Percentiles rank a stretch among this genome's conserved stretches.
Conservation (phyloP, 148 eudicot genomes). For the Rhododendron ovatum region DNA sequence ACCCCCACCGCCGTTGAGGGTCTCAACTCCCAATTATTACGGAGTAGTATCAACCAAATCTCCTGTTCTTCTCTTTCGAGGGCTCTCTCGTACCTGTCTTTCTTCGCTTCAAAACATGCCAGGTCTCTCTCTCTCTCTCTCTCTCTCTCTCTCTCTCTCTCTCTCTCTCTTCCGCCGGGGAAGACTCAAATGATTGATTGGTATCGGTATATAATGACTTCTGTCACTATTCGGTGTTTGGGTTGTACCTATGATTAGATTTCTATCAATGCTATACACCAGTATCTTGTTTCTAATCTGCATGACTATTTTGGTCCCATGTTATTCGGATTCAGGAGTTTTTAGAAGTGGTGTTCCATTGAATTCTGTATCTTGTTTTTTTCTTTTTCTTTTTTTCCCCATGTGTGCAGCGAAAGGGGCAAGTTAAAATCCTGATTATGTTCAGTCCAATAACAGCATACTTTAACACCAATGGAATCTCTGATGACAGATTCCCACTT, state of each 20-base stretch:
- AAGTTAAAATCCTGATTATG: background rate
- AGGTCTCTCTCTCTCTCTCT: background rate
- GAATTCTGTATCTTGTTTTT: background rate
- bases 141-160: background rate
- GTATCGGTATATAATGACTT: background rate
- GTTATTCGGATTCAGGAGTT: background rate
- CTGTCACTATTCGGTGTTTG: background rate
- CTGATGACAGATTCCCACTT: background rate
- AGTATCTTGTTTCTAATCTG: background rate
- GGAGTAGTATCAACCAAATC: background rate
- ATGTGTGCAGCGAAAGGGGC: background rate
- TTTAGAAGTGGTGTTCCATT: background rate
- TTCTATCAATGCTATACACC: background rate
- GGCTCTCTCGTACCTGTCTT: background rate
- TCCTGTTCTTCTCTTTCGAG: background rate
- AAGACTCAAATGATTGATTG: background rate
- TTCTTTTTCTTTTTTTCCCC: too few species aligned
- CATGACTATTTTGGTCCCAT: background rate
- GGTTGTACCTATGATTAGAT: background rate
- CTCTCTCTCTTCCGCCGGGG: background rate
- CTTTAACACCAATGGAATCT: background rate
- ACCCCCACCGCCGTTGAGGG: background rate
- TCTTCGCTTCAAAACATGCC: background rate
- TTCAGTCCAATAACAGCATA: background rate
- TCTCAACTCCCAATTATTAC: background rate